phyloP scores from a whole-genome alignment of 305 asterid genomes.

The Plantago coronopus region DNA sequence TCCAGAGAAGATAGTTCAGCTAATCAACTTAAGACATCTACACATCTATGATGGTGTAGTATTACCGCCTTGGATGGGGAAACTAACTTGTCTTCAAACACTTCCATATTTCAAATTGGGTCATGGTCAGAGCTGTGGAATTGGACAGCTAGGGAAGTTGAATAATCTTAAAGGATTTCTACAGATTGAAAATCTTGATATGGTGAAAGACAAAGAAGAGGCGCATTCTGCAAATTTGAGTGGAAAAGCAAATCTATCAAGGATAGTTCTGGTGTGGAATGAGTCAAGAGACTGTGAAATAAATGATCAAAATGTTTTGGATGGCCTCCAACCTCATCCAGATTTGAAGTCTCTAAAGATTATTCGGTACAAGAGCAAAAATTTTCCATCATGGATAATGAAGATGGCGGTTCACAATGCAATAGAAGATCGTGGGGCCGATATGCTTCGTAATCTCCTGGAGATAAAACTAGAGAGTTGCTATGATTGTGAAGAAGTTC shows the following conservation, averaged over 20 bases:
- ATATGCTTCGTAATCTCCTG: background rate
- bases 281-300: background rate
- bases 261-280: background rate
- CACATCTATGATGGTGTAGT: background rate
- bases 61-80: background rate
- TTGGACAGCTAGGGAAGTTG: background rate
- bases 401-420: background rate
- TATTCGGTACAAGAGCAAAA: background rate
- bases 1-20: background rate
- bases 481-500: background rate
- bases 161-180: background rate
- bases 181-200: background rate
- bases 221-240: background rate
- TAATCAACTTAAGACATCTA: background rate
- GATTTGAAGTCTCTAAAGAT: background rate
- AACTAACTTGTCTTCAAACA: slow-evolving; percentile 5
- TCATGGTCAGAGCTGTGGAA: background rate
- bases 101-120: background rate
- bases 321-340: slow-evolving; percentile 1
- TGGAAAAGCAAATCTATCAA: background rate
- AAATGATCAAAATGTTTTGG: background rate
- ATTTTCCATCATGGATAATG: background rate
- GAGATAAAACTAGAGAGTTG: background rate
- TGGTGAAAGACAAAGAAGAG: slow-evolving; percentile 2
- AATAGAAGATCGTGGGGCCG: background rate